Evolutionary conservation across 2,329 filamentous ascomycete species (phyloP).

Genomic region (Microdochium paspali): DNA sequence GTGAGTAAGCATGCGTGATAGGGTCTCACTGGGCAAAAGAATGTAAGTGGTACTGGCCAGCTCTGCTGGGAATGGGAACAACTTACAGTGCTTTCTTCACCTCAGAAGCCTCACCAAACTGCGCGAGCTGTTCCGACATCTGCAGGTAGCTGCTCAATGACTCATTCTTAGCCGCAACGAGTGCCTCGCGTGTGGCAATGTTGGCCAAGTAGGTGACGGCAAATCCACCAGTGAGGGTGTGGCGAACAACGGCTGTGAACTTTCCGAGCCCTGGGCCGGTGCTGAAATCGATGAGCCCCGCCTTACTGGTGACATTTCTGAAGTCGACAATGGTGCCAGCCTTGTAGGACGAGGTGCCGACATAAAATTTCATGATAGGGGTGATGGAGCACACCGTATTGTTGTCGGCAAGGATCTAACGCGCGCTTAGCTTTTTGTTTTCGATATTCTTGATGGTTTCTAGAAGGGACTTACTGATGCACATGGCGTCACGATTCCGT

Average conservation of each 20-base stretch:
- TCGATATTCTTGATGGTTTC: background rate
- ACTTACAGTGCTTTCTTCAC: background rate
- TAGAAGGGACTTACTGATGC: background rate
- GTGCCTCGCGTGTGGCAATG: background rate
- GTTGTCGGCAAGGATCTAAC: background rate
- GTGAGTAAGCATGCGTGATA: background rate
- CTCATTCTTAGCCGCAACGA: background rate
- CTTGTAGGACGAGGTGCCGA: background rate
- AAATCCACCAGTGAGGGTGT: background rate
- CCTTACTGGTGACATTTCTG: background rate
- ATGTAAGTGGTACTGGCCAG: background rate
- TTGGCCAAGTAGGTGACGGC: background rate
- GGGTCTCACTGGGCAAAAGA: background rate
- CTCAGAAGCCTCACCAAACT: constrained; percentile 1
- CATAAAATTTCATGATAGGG: background rate
- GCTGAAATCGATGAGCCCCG: background rate
- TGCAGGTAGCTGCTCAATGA: background rate
- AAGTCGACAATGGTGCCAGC: background rate
- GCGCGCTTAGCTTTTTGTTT: background rate
- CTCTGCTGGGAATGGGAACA: background rate
- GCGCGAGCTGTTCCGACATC: background rate
- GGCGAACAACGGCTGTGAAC: background rate
- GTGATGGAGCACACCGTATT: background rate
- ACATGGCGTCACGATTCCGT: background rate
- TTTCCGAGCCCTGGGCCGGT: background rate